Percentiles rank a stretch among this genome's conserved stretches.
phyloP scores from a whole-genome alignment of 2,329 filamentous ascomycete species.

The Ramularia endophylla region DNA sequence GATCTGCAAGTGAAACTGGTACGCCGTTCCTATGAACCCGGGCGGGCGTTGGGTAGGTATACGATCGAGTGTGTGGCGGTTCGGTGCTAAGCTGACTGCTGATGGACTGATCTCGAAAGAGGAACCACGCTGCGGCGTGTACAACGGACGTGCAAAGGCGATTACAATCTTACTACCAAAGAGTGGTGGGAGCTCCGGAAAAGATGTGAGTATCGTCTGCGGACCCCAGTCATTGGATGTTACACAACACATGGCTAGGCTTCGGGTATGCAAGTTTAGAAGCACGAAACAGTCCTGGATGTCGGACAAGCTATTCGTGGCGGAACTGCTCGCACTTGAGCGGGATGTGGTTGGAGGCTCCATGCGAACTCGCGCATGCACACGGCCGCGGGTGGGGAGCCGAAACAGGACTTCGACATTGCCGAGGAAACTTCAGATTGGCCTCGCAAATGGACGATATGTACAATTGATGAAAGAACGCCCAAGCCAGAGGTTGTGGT shows the following conservation, averaged over 20 bases:
- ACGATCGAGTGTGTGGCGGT: conserved; percentile 3
- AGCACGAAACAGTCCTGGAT: conserved; percentile 3
- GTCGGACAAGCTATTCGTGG: conserved; percentile 7
- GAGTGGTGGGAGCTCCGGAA: background rate
- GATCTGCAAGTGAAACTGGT: conserved; percentile 3
- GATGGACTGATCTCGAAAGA: background rate
- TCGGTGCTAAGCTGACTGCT: conserved; percentile 1
- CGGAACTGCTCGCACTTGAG: too few relatives aligned
- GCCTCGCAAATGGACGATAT: too few relatives aligned
- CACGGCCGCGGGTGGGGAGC: too few relatives aligned
- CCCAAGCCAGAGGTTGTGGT: too few relatives aligned
- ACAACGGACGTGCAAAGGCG: conserved; percentile 1
- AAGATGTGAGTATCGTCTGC: conserved; percentile 1
- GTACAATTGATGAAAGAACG: too few relatives aligned
- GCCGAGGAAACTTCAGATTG: too few relatives aligned
- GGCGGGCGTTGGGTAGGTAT: conserved; percentile 15
- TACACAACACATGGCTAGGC: conserved; percentile 3
- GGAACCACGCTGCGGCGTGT: conserved; percentile 3
- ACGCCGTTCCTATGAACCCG: background rate
- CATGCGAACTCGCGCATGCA: too few relatives aligned
- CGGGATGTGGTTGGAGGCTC: too few relatives aligned
- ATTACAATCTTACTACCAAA: conserved; percentile 1
- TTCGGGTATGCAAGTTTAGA: conserved; percentile 3
- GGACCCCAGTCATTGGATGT: conserved; percentile 1
- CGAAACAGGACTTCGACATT: too few relatives aligned